Percentiles rank a stretch among this genome's conserved stretches.
phyloP scores from a whole-genome alignment of 2,329 filamentous ascomycete genomes.

The Penicillium sp. region DNA sequence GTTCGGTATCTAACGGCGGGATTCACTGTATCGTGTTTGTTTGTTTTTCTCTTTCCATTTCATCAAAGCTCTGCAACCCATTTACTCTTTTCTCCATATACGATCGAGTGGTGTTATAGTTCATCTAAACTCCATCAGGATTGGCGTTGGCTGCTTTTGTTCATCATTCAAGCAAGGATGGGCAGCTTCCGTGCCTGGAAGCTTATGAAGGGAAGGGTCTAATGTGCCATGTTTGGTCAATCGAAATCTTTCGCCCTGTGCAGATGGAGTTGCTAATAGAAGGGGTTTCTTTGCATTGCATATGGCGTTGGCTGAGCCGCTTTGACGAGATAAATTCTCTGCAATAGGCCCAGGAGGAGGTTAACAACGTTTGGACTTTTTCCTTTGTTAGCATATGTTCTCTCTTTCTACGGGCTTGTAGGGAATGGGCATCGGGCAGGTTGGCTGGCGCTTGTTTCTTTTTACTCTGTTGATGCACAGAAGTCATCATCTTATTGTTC shows the following conservation, averaged over 20 bases:
- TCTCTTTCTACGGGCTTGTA: conserved; percentile 31
- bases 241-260: conserved; percentile 17
- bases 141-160: conserved; percentile 2
- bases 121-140: conserved; percentile 2
- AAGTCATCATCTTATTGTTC: conserved; percentile 25
- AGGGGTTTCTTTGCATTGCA: conserved; percentile 37
- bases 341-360: conserved; percentile 28
- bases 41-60: conserved; percentile 15
- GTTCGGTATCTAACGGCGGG: conserved; percentile 40
- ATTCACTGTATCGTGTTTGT: conserved; percentile 17
- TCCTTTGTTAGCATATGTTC: conserved; percentile 17
- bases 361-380: conserved; percentile 23
- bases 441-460: conserved; percentile 28
- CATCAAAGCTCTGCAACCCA: conserved; percentile 14
- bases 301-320: conserved; percentile 41
- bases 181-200: conserved; percentile 10
- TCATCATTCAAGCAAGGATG: conserved; percentile 3
- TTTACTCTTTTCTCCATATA: conserved; percentile 11
- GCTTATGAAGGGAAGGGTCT: conserved; percentile 13
- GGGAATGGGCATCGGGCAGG: conserved; percentile 27
- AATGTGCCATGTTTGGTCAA: conserved; percentile 23
- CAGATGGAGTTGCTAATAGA: conserved; percentile 25
- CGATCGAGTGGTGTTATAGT: conserved; percentile 2
- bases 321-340: conserved; percentile 29
- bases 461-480: conserved; percentile 22